These are phyloP conservation scores for Cicer bijugum DNA, from an alignment of 306 rosid genomes.

Conservation along the genomic window DNA sequence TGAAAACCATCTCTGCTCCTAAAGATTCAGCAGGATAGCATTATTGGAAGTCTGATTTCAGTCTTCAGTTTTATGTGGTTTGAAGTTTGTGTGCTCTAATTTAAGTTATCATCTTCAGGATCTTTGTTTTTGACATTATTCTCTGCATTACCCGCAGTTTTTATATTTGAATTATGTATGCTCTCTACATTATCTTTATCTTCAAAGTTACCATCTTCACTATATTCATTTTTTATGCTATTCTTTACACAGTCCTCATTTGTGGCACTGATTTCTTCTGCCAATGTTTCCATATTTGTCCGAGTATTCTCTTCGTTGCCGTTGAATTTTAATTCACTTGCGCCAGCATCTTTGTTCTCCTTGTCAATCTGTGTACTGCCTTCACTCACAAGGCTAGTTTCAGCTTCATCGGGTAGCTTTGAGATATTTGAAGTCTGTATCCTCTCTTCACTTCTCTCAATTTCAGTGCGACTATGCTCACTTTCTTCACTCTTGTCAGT, in stretches of 20 bases:
- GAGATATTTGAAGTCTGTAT: constrained; percentile 22
- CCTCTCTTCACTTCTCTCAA: constrained; percentile 31
- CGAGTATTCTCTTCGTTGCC: constrained; percentile 31
- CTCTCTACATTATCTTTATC: constrained; percentile 19
- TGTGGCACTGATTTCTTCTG: constrained; percentile 25
- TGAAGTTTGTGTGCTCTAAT: background rate
- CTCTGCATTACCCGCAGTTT: constrained; percentile 5
- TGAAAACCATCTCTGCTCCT: constrained; percentile 17
- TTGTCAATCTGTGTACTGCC: constrained; percentile 8
- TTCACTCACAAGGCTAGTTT: constrained; percentile 5
- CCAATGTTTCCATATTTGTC: background rate
- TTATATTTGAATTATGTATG: background rate
- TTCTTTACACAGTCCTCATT: constrained; percentile 25
- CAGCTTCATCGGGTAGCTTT: constrained; percentile 38
- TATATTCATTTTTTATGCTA: background rate
- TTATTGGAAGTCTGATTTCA: constrained; percentile 5
- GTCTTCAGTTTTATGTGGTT: constrained; percentile 7
- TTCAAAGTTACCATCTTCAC: background rate
- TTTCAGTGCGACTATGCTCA: constrained; percentile 17
- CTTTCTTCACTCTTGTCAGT: constrained; percentile 28
- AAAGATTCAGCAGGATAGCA: constrained; percentile 10
- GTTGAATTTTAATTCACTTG: constrained; percentile 5
- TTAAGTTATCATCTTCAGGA: constrained; percentile 24
- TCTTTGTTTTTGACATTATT: constrained; percentile 35
- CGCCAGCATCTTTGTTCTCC: constrained; percentile 26